phyloP scores from a whole-genome alignment of 176 grass and related monocot species.

The Rhynchospora tenuis region DNA sequence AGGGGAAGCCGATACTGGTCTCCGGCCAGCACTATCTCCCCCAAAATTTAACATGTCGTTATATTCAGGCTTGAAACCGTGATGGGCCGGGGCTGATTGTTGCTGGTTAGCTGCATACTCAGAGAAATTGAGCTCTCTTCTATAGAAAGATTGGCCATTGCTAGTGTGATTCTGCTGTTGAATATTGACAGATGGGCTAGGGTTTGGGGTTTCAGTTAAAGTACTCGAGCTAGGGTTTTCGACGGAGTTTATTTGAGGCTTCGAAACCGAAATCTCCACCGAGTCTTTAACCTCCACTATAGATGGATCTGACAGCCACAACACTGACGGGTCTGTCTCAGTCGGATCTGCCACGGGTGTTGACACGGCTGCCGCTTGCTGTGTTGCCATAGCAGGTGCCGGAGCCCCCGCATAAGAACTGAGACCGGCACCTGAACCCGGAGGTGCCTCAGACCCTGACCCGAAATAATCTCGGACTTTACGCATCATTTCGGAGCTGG shows the following conservation, averaged over 20 bases:
- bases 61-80: constrained; percentile 74
- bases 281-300: constrained; percentile 65
- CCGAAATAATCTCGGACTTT: constrained; percentile 52
- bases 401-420: background rate
- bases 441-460: constrained; percentile 2
- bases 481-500: constrained; percentile 48
- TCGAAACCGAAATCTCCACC: constrained; percentile 65
- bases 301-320: constrained; percentile 74
- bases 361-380: background rate
- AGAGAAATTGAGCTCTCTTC: constrained; percentile 79
- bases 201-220: constrained; percentile 78
- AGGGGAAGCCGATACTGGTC: constrained; percentile 48
- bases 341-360: constrained; percentile 23
- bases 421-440: background rate
- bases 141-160: constrained; percentile 39
- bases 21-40: constrained; percentile 39
- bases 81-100: constrained; percentile 22
- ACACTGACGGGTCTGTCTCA: constrained; percentile 73
- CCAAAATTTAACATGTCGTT: constrained; percentile 77
- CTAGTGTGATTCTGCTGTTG: constrained; percentile 19
- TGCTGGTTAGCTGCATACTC: constrained; percentile 53
- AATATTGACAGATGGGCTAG: constrained; percentile 36
- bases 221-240: constrained; percentile 75
- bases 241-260: constrained; percentile 58
- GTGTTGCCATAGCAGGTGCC: background rate